phyloP scores from a whole-genome alignment of 2,329 filamentous ascomycete species.

The Nothomitra cinnamomea region DNA sequence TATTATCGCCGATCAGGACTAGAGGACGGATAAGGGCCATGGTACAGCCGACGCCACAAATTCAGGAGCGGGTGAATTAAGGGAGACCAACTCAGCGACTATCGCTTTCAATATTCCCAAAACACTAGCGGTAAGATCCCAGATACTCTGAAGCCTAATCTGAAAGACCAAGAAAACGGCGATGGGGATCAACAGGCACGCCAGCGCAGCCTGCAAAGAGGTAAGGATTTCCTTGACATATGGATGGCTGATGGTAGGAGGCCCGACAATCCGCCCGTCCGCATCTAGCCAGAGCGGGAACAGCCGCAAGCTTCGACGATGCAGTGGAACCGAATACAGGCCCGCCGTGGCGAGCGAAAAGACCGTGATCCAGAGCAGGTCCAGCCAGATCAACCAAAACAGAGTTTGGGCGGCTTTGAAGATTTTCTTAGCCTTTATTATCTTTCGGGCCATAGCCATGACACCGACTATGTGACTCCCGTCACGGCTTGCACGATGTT shows the following conservation, averaged over 20 bases:
- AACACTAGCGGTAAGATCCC: background rate
- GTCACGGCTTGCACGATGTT: background rate
- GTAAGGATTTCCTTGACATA: background rate
- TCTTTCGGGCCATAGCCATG: no score
- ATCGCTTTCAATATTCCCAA: background rate
- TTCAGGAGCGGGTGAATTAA: background rate
- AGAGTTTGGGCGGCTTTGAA: background rate
- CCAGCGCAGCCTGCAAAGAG: background rate
- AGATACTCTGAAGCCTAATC: background rate
- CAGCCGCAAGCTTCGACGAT: background rate
- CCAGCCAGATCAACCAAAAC: background rate
- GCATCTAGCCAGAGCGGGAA: background rate
- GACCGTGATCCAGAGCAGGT: background rate
- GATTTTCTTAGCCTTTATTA: background rate
- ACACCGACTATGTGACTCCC: no score
- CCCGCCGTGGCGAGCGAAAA: background rate
- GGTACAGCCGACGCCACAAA: background rate
- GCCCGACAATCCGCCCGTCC: slow-evolving; percentile 1
- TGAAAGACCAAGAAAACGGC: background rate
- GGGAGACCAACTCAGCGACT: background rate
- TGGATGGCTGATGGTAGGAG: background rate
- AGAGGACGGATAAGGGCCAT: background rate
- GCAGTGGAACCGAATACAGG: background rate
- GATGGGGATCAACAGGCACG: background rate
- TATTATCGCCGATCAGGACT: background rate